Evolutionary conservation across 176 grass and related monocot species (phyloP).

Genomic region (Calamus simplicifolius): DNA sequence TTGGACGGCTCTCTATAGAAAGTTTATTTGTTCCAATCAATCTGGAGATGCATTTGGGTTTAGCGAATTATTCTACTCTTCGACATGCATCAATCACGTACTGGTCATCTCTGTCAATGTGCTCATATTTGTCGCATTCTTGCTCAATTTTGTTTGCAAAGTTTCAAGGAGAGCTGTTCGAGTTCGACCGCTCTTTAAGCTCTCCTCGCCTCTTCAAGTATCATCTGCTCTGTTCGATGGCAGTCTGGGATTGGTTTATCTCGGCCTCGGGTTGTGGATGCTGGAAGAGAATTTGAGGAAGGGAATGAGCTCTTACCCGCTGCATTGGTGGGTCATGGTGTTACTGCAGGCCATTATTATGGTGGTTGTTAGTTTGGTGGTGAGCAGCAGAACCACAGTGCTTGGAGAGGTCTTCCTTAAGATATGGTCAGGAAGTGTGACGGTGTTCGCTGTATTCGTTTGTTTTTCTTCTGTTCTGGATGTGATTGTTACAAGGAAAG

Average conservation of each 20-base stretch:
- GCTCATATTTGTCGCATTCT: constrained; percentile 20
- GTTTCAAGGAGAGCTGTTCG: constrained; percentile 15
- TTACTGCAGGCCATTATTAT: constrained; percentile 40
- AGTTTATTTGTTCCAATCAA: constrained; percentile 29
- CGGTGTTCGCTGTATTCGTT: constrained; percentile 29
- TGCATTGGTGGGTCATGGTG: constrained; percentile 44
- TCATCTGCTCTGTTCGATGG: constrained; percentile 23
- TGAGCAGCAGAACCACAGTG: constrained; percentile 25
- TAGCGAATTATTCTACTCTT: constrained; percentile 31
- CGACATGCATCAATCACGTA: constrained; percentile 67
- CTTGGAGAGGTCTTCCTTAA: constrained; percentile 18
- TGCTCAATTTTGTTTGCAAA: constrained; percentile 37
- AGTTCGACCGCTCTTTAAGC: constrained; percentile 7
- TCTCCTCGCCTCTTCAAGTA: constrained; percentile 23
- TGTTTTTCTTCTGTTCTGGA: constrained; percentile 39
- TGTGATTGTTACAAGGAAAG: constrained; percentile 25
- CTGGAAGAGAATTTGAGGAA: constrained; percentile 23
- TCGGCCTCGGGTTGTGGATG: constrained; percentile 47
- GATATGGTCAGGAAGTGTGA: constrained; percentile 21
- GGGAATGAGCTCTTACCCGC: constrained; percentile 10
- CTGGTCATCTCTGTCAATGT: constrained; percentile 3
- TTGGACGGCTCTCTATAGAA: constrained; percentile 36
- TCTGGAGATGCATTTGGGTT: constrained; percentile 19
- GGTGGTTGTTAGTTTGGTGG: constrained; percentile 22
- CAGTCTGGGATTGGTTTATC: constrained; percentile 45